Evolutionary conservation across 139 green algal genomes (phyloP).

Genomic region (Bryopsis sp.): DNA sequence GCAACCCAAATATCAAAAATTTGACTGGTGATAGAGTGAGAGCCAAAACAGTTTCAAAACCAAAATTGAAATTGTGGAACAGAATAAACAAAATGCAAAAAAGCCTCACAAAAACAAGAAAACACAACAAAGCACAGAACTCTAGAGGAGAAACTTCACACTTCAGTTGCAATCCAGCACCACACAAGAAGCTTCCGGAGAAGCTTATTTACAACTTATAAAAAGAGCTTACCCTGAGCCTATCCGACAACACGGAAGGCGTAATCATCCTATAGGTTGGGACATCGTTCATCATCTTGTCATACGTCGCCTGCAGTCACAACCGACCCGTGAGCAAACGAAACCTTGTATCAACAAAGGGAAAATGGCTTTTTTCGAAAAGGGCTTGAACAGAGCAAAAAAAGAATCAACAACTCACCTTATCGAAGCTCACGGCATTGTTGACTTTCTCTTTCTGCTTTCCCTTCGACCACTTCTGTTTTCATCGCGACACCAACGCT

Average conservation of each 20-base stretch:
- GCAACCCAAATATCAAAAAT: too few relatives aligned
- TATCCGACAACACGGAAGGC: constrained; percentile 80
- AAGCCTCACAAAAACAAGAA: not conserved
- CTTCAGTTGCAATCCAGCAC: too few relatives aligned
- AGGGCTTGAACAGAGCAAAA: not conserved
- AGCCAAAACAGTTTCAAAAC: too few relatives aligned
- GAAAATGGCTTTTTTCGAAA: not conserved
- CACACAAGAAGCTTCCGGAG: too few relatives aligned
- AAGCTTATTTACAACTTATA: too few relatives aligned
- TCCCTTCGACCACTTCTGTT: constrained; percentile 19
- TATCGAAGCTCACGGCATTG: constrained; percentile 97
- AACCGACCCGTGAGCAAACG: not conserved
- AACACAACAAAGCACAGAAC: too few relatives aligned
- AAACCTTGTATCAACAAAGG: constrained; percentile 19
- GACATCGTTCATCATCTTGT: constrained; percentile 94
- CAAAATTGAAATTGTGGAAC: too few relatives aligned
- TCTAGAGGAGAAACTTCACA: too few relatives aligned
- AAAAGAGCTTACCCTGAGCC: constrained; percentile 59
- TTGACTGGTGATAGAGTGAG: too few relatives aligned
- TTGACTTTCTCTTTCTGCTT: constrained; percentile 96
- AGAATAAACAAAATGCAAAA: not conserved
- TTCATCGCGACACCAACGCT: constrained; percentile 5
- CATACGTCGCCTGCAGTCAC: constrained; percentile 71
- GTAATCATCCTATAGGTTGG: constrained; percentile 99
- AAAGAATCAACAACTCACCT: constrained; percentile 46